Evolutionary conservation across 2,329 filamentous ascomycete species (phyloP), one percentile per base, ranked within the genome.

Genomic region (Metarhizium brunneum): DNA sequence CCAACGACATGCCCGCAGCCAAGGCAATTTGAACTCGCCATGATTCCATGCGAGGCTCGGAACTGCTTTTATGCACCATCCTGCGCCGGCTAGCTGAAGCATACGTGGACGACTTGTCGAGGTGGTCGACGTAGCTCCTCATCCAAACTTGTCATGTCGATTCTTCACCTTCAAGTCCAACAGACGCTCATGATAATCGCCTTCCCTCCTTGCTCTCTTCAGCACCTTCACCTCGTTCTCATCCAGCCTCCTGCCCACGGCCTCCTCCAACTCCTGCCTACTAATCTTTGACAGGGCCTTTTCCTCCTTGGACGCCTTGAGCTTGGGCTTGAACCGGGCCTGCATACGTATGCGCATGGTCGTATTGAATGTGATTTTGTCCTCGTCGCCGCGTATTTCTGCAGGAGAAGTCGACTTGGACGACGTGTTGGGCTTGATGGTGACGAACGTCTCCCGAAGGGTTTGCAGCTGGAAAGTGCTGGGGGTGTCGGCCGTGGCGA

Each of bases 341-440:
- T 97, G 92, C 92, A 97, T 96, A 54, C 92, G 87, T 64, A 97
- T 82, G 52, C 90, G 81, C 58, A 95, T 69, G 6, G 85, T 87
- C 10, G 89, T 90, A 63, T 81, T 81, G 65, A 88, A 88, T 4
- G 77, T 80, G 52, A 85, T 82, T 8, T 75, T 73, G 14, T 85
- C 82, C 7, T 83, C 86, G 68, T 96, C 90, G 51, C 90, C 91
- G 36, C 90, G 83, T 13, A 95, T 76, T 62, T 92, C 86, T 0
- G 83, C 78, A 1, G 73, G 65, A 0, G 75, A 73, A 42, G 73
- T 76, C 1, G 73, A 64, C 57, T 80, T 81, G 20, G 75, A 73
- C 14, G 75, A 74, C 29, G 72, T 73, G 10, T 75, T 72, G 18
- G 86, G 76, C 63, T 81, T 81, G 49, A 83, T 76, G 1, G 81